Evolutionary conservation across 2,329 filamentous ascomycete genomes (phyloP).

Genomic region (Fusarium pilosicola): DNA sequence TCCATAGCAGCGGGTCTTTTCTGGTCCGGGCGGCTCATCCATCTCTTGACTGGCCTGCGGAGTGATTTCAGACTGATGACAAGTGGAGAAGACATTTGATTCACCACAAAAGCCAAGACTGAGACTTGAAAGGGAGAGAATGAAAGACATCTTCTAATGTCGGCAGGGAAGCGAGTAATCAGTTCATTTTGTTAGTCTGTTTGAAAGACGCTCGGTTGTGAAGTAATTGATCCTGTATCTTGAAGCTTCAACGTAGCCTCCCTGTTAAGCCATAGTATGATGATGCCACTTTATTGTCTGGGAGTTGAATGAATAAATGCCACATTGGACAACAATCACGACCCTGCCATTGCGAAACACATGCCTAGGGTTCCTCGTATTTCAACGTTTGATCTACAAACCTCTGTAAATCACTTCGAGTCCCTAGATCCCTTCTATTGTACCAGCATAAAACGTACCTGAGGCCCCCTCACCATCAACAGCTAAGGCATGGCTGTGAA

Average conservation of each 20-base stretch:
- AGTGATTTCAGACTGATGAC: conserved; percentile 22
- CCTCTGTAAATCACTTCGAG: conserved; percentile 15
- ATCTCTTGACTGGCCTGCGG: conserved; percentile 6
- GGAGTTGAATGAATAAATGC: conserved; percentile 6
- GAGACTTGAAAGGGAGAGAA: conserved; percentile 15
- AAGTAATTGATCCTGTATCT: not conserved
- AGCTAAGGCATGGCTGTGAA: conserved; percentile 10
- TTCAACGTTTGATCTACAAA: conserved; percentile 29
- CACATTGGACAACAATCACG: not conserved
- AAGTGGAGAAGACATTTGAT: conserved; percentile 21
- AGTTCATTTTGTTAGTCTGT: conserved; percentile 12
- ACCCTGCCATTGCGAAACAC: conserved; percentile 24
- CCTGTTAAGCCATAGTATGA: conserved; percentile 2
- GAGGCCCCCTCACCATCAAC: conserved; percentile 22
- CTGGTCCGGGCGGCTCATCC: conserved; percentile 22
- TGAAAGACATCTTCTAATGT: conserved; percentile 25
- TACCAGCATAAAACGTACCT: conserved; percentile 28
- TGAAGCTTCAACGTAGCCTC: not conserved
- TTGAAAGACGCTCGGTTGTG: conserved; percentile 16
- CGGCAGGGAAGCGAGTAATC: conserved; percentile 27
- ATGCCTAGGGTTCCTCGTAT: conserved; percentile 26
- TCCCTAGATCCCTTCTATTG: not conserved
- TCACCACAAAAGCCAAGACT: conserved; percentile 15
- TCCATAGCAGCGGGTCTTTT: conserved; percentile 20
- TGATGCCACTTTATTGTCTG: conserved; percentile 17